These are phyloP conservation scores for Penicillium paradoxum DNA, from an alignment of 495 filamentous ascomycete species.

Conservation along the genomic window DNA sequence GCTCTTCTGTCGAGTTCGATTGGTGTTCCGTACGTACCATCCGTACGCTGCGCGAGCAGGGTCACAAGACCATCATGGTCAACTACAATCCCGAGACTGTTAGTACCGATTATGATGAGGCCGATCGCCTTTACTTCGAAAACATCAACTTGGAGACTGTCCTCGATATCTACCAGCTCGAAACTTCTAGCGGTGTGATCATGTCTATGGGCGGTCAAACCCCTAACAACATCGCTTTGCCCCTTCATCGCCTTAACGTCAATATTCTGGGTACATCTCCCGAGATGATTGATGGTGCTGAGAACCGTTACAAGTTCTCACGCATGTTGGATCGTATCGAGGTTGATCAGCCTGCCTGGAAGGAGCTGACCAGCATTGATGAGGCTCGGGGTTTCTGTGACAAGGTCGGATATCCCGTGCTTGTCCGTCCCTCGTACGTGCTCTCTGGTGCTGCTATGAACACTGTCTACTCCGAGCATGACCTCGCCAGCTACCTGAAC, in stretches of 20 bases:
- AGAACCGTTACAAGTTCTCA: conserved; percentile 98
- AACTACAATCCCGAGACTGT: conserved; percentile 97
- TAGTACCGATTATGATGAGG: conserved; percentile 93
- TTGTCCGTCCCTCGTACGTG: conserved; percentile 95
- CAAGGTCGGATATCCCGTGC: conserved; percentile 85
- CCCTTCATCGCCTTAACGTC: conserved; percentile 80
- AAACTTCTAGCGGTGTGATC: conserved; percentile 83
- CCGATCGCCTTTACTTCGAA: conserved; percentile 93
- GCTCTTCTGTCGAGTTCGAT: conserved; percentile 96
- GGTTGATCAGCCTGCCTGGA: conserved; percentile 96
- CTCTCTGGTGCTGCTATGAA: conserved; percentile 99
- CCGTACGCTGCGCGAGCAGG: conserved; percentile 80
- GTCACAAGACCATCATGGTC: conserved; percentile 96
- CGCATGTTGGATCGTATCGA: conserved; percentile 92
- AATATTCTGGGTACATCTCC: conserved; percentile 92
- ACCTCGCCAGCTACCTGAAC: conserved; percentile 84
- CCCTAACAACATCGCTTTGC: conserved; percentile 95
- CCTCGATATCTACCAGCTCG: conserved; percentile 90
- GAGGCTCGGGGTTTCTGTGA: conserved; percentile 83
- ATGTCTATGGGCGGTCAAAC: conserved; percentile 98
- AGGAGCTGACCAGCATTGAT: conserved; percentile 87
- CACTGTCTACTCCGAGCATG: conserved; percentile 88
- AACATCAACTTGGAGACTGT: conserved; percentile 95
- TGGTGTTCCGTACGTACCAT: conserved; percentile 99
- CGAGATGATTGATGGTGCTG: conserved; percentile 97